Evolutionary conservation across 225 moss, liverwort and hornwort species (phyloP).

Genomic region (Takakia lepidozioides): DNA sequence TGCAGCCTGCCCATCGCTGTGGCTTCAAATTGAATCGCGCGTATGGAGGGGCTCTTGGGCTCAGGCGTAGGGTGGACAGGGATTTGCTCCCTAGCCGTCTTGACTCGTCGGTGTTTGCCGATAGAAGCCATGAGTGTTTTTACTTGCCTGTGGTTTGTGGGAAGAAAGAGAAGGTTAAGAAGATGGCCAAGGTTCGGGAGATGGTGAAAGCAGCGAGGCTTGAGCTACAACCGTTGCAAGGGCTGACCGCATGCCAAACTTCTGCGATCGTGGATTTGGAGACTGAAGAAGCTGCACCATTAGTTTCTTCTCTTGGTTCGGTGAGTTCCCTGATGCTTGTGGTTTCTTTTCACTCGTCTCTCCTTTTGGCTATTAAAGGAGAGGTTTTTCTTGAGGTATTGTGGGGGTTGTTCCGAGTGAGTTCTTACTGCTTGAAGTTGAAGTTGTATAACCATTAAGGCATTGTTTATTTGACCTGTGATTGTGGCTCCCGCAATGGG

Average conservation of each 20-base stretch:
- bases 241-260: neutral
- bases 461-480: no score
- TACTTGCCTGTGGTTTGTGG: constrained; percentile 41
- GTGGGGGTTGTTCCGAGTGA: neutral
- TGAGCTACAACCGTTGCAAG: constrained; percentile 23
- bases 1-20: no score
- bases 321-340: no score
- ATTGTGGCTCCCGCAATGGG: neutral
- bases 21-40: neutral
- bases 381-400: neutral
- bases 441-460: no score
- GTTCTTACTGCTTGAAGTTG: neutral
- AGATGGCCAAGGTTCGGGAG: constrained; percentile 37
- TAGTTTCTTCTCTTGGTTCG: no score
- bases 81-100: neutral
- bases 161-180: constrained; percentile 32
- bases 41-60: neutral
- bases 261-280: constrained; percentile 4
- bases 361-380: neutral
- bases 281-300: neutral
- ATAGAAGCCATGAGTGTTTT: constrained; percentile 37
- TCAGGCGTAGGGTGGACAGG: neutral
- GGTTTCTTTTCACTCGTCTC: neutral
- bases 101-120: neutral
- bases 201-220: constrained; percentile 24